Evolutionary conservation across 441 rosid species (phyloP).

Genomic region (Euphorbia schlechtendalii): DNA sequence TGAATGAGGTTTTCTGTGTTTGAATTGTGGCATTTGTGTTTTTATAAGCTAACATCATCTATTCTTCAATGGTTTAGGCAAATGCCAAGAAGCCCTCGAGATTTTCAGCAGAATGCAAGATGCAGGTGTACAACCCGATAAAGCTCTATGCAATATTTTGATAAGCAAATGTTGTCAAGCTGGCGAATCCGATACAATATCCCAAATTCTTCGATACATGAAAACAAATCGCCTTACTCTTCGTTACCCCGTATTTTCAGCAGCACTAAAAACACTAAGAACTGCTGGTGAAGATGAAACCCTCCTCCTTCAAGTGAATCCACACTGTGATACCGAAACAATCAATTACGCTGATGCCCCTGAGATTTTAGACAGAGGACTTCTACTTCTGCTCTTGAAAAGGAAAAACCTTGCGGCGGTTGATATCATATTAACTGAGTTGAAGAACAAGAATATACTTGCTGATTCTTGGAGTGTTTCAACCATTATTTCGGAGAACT

Average conservation of each 20-base stretch:
- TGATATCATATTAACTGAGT: slow-evolving; percentile 42
- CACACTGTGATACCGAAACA: slow-evolving; percentile 45
- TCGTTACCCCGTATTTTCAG: slow-evolving; percentile 54
- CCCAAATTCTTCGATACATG: slow-evolving; percentile 55
- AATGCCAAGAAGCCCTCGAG: slow-evolving; percentile 56
- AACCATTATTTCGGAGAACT: slow-evolving; percentile 38
- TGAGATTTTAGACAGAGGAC: slow-evolving; percentile 31
- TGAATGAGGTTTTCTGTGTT: slow-evolving; percentile 17
- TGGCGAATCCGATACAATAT: slow-evolving; percentile 38
- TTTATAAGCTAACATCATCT: background rate
- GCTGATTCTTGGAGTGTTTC: slow-evolving; percentile 48
- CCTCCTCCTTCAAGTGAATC: slow-evolving; percentile 62
- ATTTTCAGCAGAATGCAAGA: slow-evolving; percentile 80
- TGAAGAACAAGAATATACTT: slow-evolving; percentile 28
- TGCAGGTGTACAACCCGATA: slow-evolving; percentile 70
- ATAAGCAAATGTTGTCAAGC: slow-evolving; percentile 55
- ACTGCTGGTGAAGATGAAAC: slow-evolving; percentile 41
- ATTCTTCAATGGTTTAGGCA: slow-evolving; percentile 39
- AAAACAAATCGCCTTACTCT: slow-evolving; percentile 48
- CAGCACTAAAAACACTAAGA: slow-evolving; percentile 46
- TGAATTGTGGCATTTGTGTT: slow-evolving; percentile 14
- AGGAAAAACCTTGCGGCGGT: slow-evolving; percentile 55
- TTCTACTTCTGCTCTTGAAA: slow-evolving; percentile 46
- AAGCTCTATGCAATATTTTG: slow-evolving; percentile 84
- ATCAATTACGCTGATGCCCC: slow-evolving; percentile 12